phyloP scores from a whole-genome alignment of 1,284 basidiomycete species.

The Cutaneotrichosporon sp. region DNA sequence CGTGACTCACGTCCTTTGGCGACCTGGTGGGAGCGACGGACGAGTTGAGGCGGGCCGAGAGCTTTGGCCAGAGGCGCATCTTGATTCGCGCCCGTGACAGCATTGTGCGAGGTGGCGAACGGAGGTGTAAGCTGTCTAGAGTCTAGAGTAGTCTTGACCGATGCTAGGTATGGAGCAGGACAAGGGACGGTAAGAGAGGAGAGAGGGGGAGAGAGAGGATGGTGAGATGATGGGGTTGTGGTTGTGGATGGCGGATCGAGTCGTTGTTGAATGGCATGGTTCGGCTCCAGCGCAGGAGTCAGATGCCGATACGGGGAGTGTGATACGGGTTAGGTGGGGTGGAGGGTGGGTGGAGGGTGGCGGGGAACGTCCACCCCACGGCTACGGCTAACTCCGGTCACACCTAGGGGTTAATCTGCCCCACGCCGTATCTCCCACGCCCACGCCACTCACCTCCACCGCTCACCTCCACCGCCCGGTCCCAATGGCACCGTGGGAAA shows the following conservation, averaged over 20 bases:
- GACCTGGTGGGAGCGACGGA: constrained; percentile 9
- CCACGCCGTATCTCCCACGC: no score
- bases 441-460: no score
- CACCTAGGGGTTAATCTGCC: no score
- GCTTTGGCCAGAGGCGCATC: constrained; percentile 4
- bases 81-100: constrained; percentile 12
- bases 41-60: constrained; percentile 15
- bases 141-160: constrained; percentile 3
- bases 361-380: no score
- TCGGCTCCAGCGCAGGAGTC: no score
- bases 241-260: neutral
- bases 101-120: constrained; percentile 11
- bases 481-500: no score
- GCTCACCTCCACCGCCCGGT: no score
- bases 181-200: no score
- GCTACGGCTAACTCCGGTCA: no score
- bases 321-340: no score
- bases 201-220: neutral
- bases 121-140: neutral
- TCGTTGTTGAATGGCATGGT: no score
- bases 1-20: constrained; percentile 23
- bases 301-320: neutral
- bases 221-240: neutral
- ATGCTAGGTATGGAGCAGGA: neutral
- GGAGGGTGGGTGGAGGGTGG: neutral